Base-by-base conservation (phyloP, 352 stramenopile genomes). In the Phytophthora aleatoria region DNA sequence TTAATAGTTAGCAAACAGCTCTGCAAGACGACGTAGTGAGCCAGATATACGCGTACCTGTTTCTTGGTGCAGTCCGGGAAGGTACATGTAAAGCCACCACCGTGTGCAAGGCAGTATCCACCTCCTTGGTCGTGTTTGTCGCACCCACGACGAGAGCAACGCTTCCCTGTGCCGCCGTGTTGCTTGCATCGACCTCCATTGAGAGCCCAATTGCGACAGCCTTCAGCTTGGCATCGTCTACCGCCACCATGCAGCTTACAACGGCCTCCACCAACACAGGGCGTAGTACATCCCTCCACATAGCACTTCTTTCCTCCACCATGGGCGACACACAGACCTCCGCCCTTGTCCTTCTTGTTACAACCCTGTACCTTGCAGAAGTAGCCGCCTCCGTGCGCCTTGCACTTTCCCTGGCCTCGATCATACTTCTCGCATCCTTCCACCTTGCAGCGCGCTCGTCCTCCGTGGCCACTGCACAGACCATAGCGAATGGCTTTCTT, bases 261-360 rank as follows among this genome's bases (percentile, higher is more conserved):
- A 8, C 81, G 69, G 0, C 86, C 86, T 27, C 86, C 86, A 26
- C 86, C 86, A 8, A 96, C 78, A 41, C 85, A 94, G 5, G 78
- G 73, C 20, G 80, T 93, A 3, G 63, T 67, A 54, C 83, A 92
- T 38, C 79, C 76, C 1, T 90, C 79, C 8, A 90, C 68, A 36
- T 78, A 95, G 57, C 87, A 95, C 50, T 92, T 91, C 51, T 93
- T 94, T 26, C 88, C 88, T 6, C 88, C 88, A 5, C 88, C 88
- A 54, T 95, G 88, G 7, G 76, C 63, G 24, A 83, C 85, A 61
- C 88, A 96, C 24, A 89, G 79, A 13, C 88, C 88, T 4, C 87
- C 86, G 20, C 88, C 88, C 51, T 92, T 90, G 57, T 96, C 87
- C 47, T 92, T 92, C 73, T 96, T 96, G 20, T 54, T 64, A 58